Base-by-base conservation (phyloP, 768 basidiomycete species). In the Rhodosporidiobolus sp. region DNA sequence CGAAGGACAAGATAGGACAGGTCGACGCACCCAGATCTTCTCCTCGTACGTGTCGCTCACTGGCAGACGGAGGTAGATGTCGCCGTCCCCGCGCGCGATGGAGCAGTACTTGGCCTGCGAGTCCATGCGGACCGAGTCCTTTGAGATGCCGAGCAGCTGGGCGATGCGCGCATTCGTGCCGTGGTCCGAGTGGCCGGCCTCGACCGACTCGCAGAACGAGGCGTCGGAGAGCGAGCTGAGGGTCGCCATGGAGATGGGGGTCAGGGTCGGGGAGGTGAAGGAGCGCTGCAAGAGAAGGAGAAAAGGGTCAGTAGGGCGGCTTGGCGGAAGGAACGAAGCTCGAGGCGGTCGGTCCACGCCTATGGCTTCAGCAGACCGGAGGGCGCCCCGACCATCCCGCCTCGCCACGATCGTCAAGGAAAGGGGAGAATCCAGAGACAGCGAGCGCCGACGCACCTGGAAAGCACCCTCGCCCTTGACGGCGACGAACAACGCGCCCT, bases 61-160 rank as follows among this genome's bases (percentile, higher is more conserved):
- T 0, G 91, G 91, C 85, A 92, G 88, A 14, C 91, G 84, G 54
- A 92, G 82, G 79, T 93, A 95, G 48, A 87, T 86, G 2, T 88
- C 88, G 1, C 93, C 94, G 66, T 95, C 90, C 0, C 94, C 93
- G 53, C 94, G 83, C 9, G 88, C 87, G 22, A 98, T 86, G 78
- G 88, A 88, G 43, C 89, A 87, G 76, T 98, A 98, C 82, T 98
- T 99, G 3, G 94, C 93, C 81, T 97, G 94, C 79, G 90, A 91
- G 80, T 98, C 95, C 94, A 98, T 96, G 28, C 92, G 85, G 24
- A 88, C 84, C 16, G 90, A 88, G 0, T 85, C 79, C 3, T 85
- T 83, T 26, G 87, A 87, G 65, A 96, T 85, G 3, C 85, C 85
- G 34, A 97, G 83, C 9, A 88, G 76, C 45, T 85, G 78, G 0